Evolutionary conservation across 2,329 filamentous ascomycete species (phyloP).

Genomic region (Xylariaceae sp.): DNA sequence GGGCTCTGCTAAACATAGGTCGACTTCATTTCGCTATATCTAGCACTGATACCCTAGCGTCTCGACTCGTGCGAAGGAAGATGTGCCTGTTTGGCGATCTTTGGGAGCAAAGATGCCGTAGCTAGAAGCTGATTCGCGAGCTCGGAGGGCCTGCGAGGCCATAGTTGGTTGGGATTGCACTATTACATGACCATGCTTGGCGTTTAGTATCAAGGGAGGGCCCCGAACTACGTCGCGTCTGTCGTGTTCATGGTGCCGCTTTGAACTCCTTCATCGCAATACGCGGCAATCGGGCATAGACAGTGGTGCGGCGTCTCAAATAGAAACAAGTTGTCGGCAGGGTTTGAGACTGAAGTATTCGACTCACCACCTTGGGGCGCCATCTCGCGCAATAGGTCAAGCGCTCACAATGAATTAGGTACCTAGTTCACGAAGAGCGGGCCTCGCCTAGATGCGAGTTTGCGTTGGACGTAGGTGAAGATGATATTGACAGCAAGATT

Average conservation of each 20-base stretch:
- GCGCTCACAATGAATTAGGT: slow-evolving; percentile 6
- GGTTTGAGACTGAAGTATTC: slow-evolving; percentile 3
- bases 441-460: background rate
- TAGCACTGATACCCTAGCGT: background rate
- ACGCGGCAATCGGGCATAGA: background rate
- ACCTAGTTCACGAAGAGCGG: background rate
- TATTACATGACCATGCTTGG: background rate
- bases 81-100: background rate
- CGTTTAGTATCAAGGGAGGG: background rate
- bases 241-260: background rate
- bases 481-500: background rate
- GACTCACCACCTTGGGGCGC: slow-evolving; percentile 32
- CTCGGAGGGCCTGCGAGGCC: background rate
- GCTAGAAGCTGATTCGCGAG: background rate
- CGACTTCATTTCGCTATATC: background rate
- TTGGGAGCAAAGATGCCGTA: background rate
- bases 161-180: background rate
- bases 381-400: slow-evolving; percentile 20
- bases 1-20: background rate
- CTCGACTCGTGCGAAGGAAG: background rate
- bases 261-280: background rate
- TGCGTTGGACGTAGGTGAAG: background rate
- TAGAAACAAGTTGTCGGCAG: background rate
- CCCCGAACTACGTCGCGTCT: background rate
- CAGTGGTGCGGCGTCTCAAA: background rate